Percentiles rank a stretch among this genome's conserved stretches.
Evolutionary conservation across 352 stramenopile genomes (phyloP).

Genomic region (Stramenopiles sp.): DNA sequence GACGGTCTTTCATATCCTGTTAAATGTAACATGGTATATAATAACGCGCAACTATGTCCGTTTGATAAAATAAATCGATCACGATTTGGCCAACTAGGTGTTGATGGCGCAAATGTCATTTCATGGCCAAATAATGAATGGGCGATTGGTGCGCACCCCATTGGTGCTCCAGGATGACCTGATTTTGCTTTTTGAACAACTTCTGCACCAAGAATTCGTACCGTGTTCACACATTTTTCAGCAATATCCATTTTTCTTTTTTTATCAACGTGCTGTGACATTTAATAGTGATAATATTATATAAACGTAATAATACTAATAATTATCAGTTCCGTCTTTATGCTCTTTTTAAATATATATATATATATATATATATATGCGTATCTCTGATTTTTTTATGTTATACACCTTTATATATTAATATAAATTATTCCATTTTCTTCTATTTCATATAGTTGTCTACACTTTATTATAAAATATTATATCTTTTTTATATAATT

Average conservation of each 20-base stretch:
- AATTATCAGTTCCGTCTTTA: too few species aligned
- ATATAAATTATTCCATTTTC: too few species aligned
- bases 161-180: slow-evolving; percentile 88
- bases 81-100: slow-evolving; percentile 70
- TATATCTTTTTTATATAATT: too few species aligned
- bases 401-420: too few species aligned
- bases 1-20: slow-evolving; percentile 58
- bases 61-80: slow-evolving; percentile 98
- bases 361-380: too few species aligned
- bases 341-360: too few species aligned
- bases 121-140: slow-evolving; percentile 81
- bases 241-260: slow-evolving; percentile 10
- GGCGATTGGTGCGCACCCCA: slow-evolving; percentile 95
- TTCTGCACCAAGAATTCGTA: slow-evolving; percentile 87
- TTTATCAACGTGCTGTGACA: too few species aligned
- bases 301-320: too few species aligned
- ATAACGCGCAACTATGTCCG: slow-evolving; percentile 90
- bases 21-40: slow-evolving; percentile 97
- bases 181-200: slow-evolving; percentile 89
- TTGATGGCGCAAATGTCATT: slow-evolving; percentile 53
- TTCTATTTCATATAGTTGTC: too few species aligned
- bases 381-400: too few species aligned
- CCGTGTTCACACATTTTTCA: slow-evolving; percentile 85
- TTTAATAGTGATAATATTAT: too few species aligned
- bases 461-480: too few species aligned